Percentiles rank a stretch among this genome's conserved stretches.
Evolutionary conservation across 192 early-diverging fungal species (phyloP).

Genomic region (Physocladia obscura): DNA sequence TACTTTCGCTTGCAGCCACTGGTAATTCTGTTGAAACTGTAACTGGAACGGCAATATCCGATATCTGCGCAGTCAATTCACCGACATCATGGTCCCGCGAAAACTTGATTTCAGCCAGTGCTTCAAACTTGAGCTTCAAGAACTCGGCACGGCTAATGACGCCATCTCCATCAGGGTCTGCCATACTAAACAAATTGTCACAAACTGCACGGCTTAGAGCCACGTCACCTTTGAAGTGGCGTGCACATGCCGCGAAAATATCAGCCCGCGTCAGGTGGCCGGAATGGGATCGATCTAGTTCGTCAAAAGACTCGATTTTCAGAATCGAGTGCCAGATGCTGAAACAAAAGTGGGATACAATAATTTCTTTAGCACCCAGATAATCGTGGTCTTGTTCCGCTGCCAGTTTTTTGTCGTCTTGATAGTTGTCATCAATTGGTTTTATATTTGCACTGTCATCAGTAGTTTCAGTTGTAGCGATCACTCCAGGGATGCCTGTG

Average conservation of each 20-base stretch:
- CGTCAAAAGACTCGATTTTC: not conserved
- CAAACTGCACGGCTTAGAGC: not conserved
- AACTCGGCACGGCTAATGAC: slow-evolving; percentile 1
- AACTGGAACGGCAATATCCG: too few species aligned
- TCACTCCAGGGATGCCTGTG: too few species aligned
- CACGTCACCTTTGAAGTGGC: slow-evolving; percentile 6
- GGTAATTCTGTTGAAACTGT: too few species aligned
- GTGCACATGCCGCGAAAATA: not conserved
- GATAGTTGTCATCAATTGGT: not conserved
- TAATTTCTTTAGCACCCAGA: slow-evolving; percentile 15
- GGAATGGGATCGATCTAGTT: not conserved
- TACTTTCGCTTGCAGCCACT: not conserved
- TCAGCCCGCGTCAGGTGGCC: not conserved
- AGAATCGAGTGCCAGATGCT: slow-evolving; percentile 11
- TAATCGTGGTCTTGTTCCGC: not conserved
- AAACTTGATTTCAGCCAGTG: not conserved
- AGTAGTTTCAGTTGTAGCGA: too few species aligned
- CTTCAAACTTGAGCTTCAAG: not conserved
- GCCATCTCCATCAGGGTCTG: slow-evolving; percentile 2
- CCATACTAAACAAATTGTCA: slow-evolving; percentile 16
- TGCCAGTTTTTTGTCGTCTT: too few species aligned
- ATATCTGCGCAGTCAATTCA: too few species aligned
- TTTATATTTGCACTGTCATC: too few species aligned
- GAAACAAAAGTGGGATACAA: slow-evolving; percentile 11
- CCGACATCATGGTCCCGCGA: not conserved